A percentile compares a stretch with the other conserved stretches of the same genome.
Evolutionary conservation across 495 filamentous ascomycete genomes (phyloP).

Genomic region (Daldinia loculata): DNA sequence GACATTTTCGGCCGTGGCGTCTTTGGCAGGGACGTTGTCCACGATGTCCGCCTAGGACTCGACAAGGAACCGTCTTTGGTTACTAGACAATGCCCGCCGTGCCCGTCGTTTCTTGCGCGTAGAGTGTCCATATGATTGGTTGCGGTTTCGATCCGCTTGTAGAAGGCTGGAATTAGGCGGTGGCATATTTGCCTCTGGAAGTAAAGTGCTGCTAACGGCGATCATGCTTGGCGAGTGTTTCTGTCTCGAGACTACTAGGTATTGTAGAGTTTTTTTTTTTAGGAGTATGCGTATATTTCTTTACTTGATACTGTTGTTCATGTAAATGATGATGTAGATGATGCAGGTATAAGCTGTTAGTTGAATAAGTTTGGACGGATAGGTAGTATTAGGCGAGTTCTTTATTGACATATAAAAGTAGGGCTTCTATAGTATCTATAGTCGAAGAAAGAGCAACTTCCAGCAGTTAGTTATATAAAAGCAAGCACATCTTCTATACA

Average conservation of each 20-base stretch:
- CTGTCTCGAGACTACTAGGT: not conserved
- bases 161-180: not conserved
- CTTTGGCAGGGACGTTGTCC: slow-evolving; percentile 28
- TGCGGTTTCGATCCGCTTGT: slow-evolving; percentile 3
- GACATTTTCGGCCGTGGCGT: slow-evolving; percentile 35
- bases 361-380: not conserved
- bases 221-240: not conserved
- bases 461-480: not conserved
- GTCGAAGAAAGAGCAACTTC: not conserved
- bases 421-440: not conserved
- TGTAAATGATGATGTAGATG: not conserved
- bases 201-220: not conserved
- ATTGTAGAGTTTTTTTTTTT: not conserved
- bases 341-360: slow-evolving; percentile 4
- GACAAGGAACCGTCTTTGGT: slow-evolving; percentile 35
- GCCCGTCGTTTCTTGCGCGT: slow-evolving; percentile 20
- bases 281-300: not conserved
- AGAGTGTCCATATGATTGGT: slow-evolving; percentile 26
- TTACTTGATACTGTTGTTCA: not conserved
- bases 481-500: not conserved
- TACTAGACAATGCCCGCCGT: slow-evolving; percentile 20
- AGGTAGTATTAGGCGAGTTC: not conserved
- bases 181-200: not conserved
- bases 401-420: not conserved
- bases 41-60: slow-evolving; percentile 40